Evolutionary conservation across 495 filamentous ascomycete species (phyloP).

Genomic region (Cryomyces antarcticus): DNA sequence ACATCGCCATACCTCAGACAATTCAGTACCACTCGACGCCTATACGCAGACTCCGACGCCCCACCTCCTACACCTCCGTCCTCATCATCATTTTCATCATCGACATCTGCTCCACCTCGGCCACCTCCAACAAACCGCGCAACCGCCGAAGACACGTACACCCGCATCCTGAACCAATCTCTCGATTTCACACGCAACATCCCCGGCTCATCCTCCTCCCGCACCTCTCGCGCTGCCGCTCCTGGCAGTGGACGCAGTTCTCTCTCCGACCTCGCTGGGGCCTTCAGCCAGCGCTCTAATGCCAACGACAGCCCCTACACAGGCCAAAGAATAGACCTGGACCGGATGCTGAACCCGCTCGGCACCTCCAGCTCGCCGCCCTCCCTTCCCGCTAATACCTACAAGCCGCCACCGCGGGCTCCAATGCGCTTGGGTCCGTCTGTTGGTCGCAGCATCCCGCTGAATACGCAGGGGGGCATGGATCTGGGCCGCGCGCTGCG

Average conservation of each 20-base stretch:
- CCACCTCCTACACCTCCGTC: too few relatives aligned
- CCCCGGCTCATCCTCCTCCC: slow-evolving; percentile 9
- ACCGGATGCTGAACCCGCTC: slow-evolving; percentile 1
- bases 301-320: neutral
- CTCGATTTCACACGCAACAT: slow-evolving; percentile 1
- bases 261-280: neutral
- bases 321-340: neutral
- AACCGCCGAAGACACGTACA: too few relatives aligned
- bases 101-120: too few relatives aligned
- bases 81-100: too few relatives aligned
- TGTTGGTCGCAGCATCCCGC: slow-evolving; percentile 34
- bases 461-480: slow-evolving; percentile 21
- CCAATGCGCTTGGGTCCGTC: slow-evolving; percentile 16
- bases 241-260: neutral
- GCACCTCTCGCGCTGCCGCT: neutral
- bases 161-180: too few relatives aligned
- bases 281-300: neutral
- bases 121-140: too few relatives aligned
- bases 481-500: slow-evolving; percentile 36
- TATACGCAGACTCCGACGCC: too few relatives aligned
- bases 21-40: too few relatives aligned
- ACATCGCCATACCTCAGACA: too few relatives aligned
- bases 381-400: slow-evolving; percentile 1
- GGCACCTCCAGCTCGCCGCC: neutral
- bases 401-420: slow-evolving; percentile 4